phyloP scores from a whole-genome alignment of 306 rosid species.

The Ormosia emarginata region DNA sequence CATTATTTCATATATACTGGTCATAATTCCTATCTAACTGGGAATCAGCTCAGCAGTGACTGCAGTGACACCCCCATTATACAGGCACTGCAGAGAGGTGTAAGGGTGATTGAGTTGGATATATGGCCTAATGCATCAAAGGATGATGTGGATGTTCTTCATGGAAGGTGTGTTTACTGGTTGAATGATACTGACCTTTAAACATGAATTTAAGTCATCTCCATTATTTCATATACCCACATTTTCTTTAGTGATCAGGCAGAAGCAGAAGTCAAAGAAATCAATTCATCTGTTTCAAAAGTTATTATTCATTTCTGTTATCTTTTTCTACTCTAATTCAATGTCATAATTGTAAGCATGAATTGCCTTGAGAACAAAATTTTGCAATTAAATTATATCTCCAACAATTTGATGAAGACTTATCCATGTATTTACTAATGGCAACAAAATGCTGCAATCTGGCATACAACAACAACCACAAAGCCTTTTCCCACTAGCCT shows the following conservation, averaged over 20 bases:
- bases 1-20: conserved; percentile 89
- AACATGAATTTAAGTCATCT: not conserved
- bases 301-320: not conserved
- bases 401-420: not conserved
- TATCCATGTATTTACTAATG: not conserved
- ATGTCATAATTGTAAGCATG: not conserved
- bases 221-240: too few species aligned
- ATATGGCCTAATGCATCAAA: conserved; percentile 85
- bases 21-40: conserved; percentile 91
- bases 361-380: not conserved
- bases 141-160: conserved; percentile 80
- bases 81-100: conserved; percentile 71
- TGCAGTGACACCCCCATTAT: conserved; percentile 88
- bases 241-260: not conserved
- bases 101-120: conserved; percentile 91
- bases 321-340: not conserved
- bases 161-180: conserved; percentile 58
- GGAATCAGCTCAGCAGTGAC: conserved; percentile 94
- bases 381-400: not conserved
- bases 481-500: too few species aligned
- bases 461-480: too few species aligned
- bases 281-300: not conserved
- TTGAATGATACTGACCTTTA: not conserved
- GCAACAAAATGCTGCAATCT: not conserved
- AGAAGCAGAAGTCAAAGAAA: not conserved